These are phyloP conservation scores for Asterionellopsis glacialis DNA, from an alignment of 108 stramenopile genomes.

Conservation along the genomic window DNA sequence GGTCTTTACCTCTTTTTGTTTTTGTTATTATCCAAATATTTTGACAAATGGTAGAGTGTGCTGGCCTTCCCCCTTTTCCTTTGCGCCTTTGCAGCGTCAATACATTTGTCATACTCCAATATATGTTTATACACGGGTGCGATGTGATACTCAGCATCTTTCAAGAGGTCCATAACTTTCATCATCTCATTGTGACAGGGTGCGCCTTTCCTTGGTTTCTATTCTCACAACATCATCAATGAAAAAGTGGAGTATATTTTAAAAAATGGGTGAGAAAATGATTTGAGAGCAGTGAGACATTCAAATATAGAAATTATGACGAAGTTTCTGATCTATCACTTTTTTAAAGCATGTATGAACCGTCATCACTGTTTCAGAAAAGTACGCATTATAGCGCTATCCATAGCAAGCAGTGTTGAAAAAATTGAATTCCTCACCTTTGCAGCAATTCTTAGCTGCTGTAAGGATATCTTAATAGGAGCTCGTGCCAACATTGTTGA, in stretches of 20 bases:
- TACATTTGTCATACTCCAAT: conserved; percentile 59
- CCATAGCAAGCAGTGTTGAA: too few relatives aligned
- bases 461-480: conserved; percentile 22
- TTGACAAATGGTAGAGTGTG: conserved; percentile 49
- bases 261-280: too few relatives aligned
- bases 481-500: neutral
- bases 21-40: conserved; percentile 54
- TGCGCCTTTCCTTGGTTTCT: neutral
- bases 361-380: too few relatives aligned
- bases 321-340: too few relatives aligned
- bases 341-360: too few relatives aligned
- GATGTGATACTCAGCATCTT: conserved; percentile 62
- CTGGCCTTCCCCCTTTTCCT: conserved; percentile 39
- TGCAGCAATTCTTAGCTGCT: conserved; percentile 72
- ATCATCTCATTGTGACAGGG: conserved; percentile 60
- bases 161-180: conserved; percentile 66
- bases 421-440: conserved; percentile 23
- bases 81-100: conserved; percentile 21
- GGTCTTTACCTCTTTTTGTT: conserved; percentile 39
- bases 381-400: too few relatives aligned
- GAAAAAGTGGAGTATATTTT: conserved; percentile 1
- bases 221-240: neutral
- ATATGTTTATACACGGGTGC: conserved; percentile 77
- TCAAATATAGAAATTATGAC: too few relatives aligned
- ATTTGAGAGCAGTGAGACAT: too few relatives aligned